Conservation (phyloP, 805 yeast species). For the Zygosaccharomyces pseudorouxii region DNA sequence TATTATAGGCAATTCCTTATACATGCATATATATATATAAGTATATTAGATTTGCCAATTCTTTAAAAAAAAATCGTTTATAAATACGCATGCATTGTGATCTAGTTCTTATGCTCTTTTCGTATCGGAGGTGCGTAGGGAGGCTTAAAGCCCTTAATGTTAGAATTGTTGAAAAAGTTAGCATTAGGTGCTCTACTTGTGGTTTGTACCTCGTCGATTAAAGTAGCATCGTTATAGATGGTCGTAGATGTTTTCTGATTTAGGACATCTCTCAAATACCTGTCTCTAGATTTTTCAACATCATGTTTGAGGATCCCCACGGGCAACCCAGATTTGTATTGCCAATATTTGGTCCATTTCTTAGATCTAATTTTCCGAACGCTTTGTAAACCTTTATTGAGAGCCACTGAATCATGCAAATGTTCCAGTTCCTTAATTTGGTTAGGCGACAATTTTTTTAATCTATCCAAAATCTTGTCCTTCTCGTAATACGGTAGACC, state of each 20-base stretch:
- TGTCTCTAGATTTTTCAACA: slow-evolving; percentile 22
- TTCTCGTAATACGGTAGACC: slow-evolving; percentile 45
- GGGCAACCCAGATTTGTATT: slow-evolving; percentile 40
- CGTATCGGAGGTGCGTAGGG: slow-evolving; percentile 33
- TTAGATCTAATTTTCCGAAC: slow-evolving; percentile 40
- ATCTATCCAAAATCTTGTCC: slow-evolving; percentile 28
- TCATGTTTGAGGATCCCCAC: slow-evolving; percentile 31
- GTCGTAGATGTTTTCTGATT: slow-evolving; percentile 30
- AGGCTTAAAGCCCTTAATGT: slow-evolving; percentile 43
- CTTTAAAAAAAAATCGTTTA: not conserved
- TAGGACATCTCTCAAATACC: slow-evolving; percentile 33
- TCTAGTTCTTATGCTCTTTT: slow-evolving; percentile 1
- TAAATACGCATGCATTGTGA: too few species aligned
- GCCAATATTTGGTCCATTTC: slow-evolving; percentile 49
- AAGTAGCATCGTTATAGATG: slow-evolving; percentile 38
- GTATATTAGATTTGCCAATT: not conserved
- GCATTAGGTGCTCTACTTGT: slow-evolving; percentile 46
- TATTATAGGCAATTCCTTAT: not conserved
- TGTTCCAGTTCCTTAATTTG: slow-evolving; percentile 45
- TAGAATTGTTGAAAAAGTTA: slow-evolving; percentile 43
- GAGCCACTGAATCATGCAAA: slow-evolving; percentile 45
- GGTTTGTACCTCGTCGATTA: slow-evolving; percentile 41
- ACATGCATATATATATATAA: not conserved
- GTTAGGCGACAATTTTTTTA: slow-evolving; percentile 32
- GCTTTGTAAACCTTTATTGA: slow-evolving; percentile 42